Conservation (phyloP, 352 stramenopile genomes). For the Globisporangium middletonii region DNA sequence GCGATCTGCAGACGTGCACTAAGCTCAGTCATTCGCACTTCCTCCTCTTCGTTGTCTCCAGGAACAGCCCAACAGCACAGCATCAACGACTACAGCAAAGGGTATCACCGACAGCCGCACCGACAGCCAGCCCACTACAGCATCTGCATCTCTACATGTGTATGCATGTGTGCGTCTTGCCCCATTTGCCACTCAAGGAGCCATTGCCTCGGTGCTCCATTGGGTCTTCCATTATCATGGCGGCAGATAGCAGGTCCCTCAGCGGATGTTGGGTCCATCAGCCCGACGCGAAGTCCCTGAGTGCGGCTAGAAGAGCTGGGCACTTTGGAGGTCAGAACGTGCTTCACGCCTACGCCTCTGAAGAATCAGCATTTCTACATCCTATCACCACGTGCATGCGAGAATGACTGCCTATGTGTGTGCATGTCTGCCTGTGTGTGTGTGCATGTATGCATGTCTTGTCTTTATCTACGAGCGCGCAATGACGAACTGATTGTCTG, state of each 20-base stretch:
- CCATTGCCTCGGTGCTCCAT: conserved; percentile 34
- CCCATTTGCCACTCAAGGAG: conserved; percentile 63
- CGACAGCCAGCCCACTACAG: neutral
- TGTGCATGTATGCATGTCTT: conserved; percentile 7
- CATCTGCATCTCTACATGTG: neutral
- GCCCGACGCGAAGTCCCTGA: conserved; percentile 64
- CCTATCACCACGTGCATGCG: neutral
- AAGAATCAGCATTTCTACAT: conserved; percentile 86
- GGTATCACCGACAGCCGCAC: neutral
- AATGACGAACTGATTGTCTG: conserved; percentile 37
- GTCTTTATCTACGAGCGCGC: conserved; percentile 16
- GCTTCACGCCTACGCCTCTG: conserved; percentile 52
- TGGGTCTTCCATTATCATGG: conserved; percentile 64
- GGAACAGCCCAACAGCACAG: neutral
- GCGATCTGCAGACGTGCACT: too few relatives aligned
- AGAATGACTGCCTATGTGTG: conserved; percentile 6
- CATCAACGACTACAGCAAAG: neutral
- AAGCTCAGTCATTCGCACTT: too few relatives aligned
- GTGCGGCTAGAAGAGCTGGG: conserved; percentile 64
- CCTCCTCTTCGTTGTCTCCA: neutral
- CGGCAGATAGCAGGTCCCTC: conserved; percentile 61
- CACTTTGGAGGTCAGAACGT: conserved; percentile 56
- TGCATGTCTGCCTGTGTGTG: conserved; percentile 5
- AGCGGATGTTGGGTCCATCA: conserved; percentile 77
- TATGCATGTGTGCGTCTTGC: conserved; percentile 16